Evolutionary conservation across 345 rosid genomes (phyloP), one percentile per base, ranked within the genome.

Genomic region (Eucalyptus viminalis): DNA sequence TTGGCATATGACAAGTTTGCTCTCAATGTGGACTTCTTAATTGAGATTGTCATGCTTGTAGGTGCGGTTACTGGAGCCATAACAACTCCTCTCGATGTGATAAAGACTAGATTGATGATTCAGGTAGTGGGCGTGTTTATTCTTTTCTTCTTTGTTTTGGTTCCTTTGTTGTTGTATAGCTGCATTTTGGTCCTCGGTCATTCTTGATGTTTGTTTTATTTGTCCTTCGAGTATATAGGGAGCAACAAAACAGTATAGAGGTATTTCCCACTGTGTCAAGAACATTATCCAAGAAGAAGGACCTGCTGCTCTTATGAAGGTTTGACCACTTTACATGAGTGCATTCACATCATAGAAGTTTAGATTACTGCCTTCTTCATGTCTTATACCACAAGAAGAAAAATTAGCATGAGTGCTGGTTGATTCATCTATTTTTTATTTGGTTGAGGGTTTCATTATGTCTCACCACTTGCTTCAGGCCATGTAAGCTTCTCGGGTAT

Each of bases 81-180:
- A 88, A 98, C 99, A 86, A 97, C 99, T 86, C 99, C 99, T 21
- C 98, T 96, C 17, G 99, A 97, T 92, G 99, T 98, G 91, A 95
- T 98, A 87, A 98, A 98, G 93, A 98, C 99, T 85, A 97, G 99
- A 86, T 91, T 97, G 91, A 98, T 98, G 99, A 93, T 94, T 95
- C 99, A 98, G 98, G 99, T 97, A 92, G 85, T 40, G 85, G 85
- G 29, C 9, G 2, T 40, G 16, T 37, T 76, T 22, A 40, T 76
- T n/a, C 44, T 37, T 76, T 6, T 21, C 29, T 76, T 76, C 85
- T 76, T 76, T 76, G 85, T 76, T 76, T 76, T 21, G 47, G 85
- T 76, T 76, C 85, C 47, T 40, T 21, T 21, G 11, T 40, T 76
- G 85, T 11, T 24, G 15, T 11, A 76, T 76, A 40, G 47, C 85